These are phyloP conservation scores for Aspergillus alliaceus DNA, from an alignment of 2,329 filamentous ascomycete genomes.

Conservation along the genomic window DNA sequence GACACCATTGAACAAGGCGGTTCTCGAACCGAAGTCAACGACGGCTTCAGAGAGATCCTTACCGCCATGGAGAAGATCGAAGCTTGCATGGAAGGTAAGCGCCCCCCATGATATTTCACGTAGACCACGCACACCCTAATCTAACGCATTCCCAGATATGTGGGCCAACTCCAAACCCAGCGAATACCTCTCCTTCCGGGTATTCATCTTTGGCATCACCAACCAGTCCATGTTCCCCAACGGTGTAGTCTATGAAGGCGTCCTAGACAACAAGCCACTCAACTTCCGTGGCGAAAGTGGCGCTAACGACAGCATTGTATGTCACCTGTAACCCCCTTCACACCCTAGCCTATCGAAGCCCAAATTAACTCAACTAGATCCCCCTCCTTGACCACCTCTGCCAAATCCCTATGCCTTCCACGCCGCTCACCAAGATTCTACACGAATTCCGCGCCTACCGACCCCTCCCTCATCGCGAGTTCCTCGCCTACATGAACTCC, in stretches of 20 bases:
- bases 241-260: slow-evolving; percentile 85
- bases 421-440: slow-evolving; percentile 84
- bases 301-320: slow-evolving; percentile 86
- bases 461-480: slow-evolving; percentile 83
- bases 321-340: neutral
- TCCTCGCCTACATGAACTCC: slow-evolving; percentile 69
- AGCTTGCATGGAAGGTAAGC: slow-evolving; percentile 70
- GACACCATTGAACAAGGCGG: slow-evolving; percentile 52
- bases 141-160: slow-evolving; percentile 59
- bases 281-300: slow-evolving; percentile 90
- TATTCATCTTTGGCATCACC: slow-evolving; percentile 96
- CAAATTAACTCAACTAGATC: slow-evolving; percentile 48
- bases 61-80: slow-evolving; percentile 69
- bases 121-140: neutral
- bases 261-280: slow-evolving; percentile 68
- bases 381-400: slow-evolving; percentile 86
- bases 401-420: slow-evolving; percentile 82
- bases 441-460: slow-evolving; percentile 87
- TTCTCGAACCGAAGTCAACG: slow-evolving; percentile 62
- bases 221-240: slow-evolving; percentile 91
- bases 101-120: neutral
- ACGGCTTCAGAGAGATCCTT: slow-evolving; percentile 63
- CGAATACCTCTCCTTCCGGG: slow-evolving; percentile 86
- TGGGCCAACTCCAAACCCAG: slow-evolving; percentile 83
- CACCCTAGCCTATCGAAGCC: neutral